Percentiles rank a stretch among this genome's conserved stretches.
Evolutionary conservation across 2,329 filamentous ascomycete genomes (phyloP).

Genomic region (Cordyceps cicadae): DNA sequence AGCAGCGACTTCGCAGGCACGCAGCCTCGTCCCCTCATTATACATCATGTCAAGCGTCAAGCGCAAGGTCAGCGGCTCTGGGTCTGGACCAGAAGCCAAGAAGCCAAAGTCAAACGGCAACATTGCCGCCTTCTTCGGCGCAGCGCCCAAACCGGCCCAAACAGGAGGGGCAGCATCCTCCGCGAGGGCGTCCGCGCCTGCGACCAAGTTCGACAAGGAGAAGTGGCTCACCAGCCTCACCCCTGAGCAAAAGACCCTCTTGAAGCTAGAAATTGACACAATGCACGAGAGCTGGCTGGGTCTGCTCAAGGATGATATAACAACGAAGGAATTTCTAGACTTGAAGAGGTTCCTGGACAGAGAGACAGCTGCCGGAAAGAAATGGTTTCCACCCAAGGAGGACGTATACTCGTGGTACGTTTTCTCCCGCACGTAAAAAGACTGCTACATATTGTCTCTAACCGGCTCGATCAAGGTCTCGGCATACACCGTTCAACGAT

Average conservation of each 20-base stretch:
- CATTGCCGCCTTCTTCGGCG: conserved; percentile 84
- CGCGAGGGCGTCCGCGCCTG: conserved; percentile 22
- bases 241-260: conserved; percentile 70
- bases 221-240: conserved; percentile 80
- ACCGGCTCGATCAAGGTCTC: conserved; percentile 59
- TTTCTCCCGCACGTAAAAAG: not conserved
- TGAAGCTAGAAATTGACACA: conserved; percentile 86
- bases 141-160: conserved; percentile 46
- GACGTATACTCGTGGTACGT: conserved; percentile 91
- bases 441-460: conserved; percentile 12
- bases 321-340: conserved; percentile 70
- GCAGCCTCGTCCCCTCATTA: not conserved
- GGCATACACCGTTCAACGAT: conserved; percentile 77
- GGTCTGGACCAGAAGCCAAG: conserved; percentile 46
- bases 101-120: conserved; percentile 66
- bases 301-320: conserved; percentile 78
- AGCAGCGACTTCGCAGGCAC: not conserved
- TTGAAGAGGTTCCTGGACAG: conserved; percentile 80
- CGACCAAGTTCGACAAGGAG: conserved; percentile 70
- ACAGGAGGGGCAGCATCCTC: conserved; percentile 21
- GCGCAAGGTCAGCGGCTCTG: conserved; percentile 51
- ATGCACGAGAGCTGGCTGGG: conserved; percentile 87
- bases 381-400: conserved; percentile 76
- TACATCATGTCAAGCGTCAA: conserved; percentile 49
- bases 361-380: conserved; percentile 65